phyloP scores from a whole-genome alignment of 2,329 filamentous ascomycete genomes.

The Pyrenophora graminea region DNA sequence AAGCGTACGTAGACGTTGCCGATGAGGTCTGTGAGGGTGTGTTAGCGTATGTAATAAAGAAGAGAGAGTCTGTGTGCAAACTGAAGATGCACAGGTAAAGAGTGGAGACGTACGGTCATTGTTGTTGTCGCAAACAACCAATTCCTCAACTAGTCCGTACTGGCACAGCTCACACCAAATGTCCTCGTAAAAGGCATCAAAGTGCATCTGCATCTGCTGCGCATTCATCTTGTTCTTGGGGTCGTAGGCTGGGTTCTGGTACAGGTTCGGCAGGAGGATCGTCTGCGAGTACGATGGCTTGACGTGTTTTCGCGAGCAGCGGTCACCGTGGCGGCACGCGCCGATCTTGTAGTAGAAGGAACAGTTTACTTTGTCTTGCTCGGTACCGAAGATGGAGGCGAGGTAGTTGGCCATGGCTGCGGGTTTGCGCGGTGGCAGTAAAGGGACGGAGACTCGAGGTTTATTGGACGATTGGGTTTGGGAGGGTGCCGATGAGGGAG shows the following conservation, averaged over 20 bases:
- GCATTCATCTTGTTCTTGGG: constrained; percentile 96
- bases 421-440: background rate
- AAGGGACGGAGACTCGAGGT: background rate
- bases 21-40: constrained; percentile 72
- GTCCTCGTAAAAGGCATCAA: constrained; percentile 99
- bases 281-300: constrained; percentile 98
- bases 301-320: constrained; percentile 97
- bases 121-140: constrained; percentile 99
- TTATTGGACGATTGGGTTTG: background rate
- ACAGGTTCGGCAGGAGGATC: constrained; percentile 96
- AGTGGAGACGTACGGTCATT: constrained; percentile 75
- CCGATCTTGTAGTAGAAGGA: constrained; percentile 99
- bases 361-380: constrained; percentile 99
- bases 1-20: constrained; percentile 99
- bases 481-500: background rate
- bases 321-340: constrained; percentile 96
- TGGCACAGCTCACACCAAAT: constrained; percentile 99
- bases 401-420: constrained; percentile 90
- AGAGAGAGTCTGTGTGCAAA: background rate
- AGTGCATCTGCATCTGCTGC: constrained; percentile 96
- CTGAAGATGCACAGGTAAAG: background rate
- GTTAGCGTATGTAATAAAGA: constrained; percentile 9
- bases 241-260: constrained; percentile 98
- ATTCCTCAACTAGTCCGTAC: constrained; percentile 95
- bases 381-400: constrained; percentile 98